Base-by-base conservation (phyloP, 345 rosid species). In the Luvunga scandens region DNA sequence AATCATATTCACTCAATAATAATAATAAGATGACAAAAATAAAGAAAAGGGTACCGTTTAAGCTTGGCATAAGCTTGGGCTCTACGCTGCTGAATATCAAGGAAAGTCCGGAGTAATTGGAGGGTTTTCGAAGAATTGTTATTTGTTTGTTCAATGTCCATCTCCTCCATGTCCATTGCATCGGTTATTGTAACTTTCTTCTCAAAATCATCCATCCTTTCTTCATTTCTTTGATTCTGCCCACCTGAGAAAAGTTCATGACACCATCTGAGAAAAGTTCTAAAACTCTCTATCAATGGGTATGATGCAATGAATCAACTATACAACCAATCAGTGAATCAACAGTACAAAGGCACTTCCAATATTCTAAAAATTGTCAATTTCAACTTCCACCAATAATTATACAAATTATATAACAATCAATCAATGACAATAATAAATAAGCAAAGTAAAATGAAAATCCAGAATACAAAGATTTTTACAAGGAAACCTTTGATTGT, bases 61-160 rank as follows among this genome's bases (percentile, higher is more conserved):
- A 93, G 97, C 64, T 79, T 88, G 74, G 93, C 86, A 80, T 95
- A 95, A 75, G 98, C 97, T 81, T 81, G 91, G 59, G 99, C 98
- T 81, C 99, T 87, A 36, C 98, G 92, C 84, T 88, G 88, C 88
- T 95, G 99, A 74, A 92, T 79, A 28, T 81, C 84, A 28, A 93
- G 90, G 83, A 95, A 81, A 61, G 83, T 76, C 75, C 92, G 92
- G 62, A 93, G 99, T 80, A 89, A 78, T 65, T 50, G 67, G 27
- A 92, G 80, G 74, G 86, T 87, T 75, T 78, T 80, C 2, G 86
- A 80, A 50, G 82, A 59, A 22, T 76, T 38, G 14, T 72, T 71
- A 24, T 71, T 66, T 25, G 36, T 42, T 71, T 69, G 28, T 42
- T n/a, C 74, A 53, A 18, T 53, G 6, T 69, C 75, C 0, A 45